These are phyloP conservation scores for Macrophomina pseudophaseolina DNA, from an alignment of 2,329 filamentous ascomycete species.

Conservation along the genomic window DNA sequence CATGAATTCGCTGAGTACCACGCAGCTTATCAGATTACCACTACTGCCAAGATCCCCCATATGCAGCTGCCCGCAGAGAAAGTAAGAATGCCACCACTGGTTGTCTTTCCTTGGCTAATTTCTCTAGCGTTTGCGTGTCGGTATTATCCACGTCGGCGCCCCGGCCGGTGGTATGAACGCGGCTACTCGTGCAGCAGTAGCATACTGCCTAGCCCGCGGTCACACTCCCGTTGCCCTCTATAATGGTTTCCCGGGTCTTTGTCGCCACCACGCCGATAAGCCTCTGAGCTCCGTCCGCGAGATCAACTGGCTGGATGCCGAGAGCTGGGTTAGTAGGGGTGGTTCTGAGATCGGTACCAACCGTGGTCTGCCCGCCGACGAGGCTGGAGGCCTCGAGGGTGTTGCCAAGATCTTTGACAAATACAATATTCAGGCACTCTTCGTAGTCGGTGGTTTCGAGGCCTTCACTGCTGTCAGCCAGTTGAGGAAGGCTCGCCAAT, in stretches of 20 bases:
- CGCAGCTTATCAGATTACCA: conserved; percentile 87
- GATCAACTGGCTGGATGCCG: conserved; percentile 91
- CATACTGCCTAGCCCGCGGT: conserved; percentile 89
- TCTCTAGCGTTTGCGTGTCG: conserved; percentile 80
- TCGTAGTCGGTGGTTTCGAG: conserved; percentile 94
- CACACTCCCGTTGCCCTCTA: conserved; percentile 92
- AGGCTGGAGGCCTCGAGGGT: conserved; percentile 65
- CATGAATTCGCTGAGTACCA: conserved; percentile 94
- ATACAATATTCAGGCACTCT: conserved; percentile 89
- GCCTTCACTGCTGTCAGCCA: conserved; percentile 92
- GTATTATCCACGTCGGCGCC: conserved; percentile 95
- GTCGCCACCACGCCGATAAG: conserved; percentile 84
- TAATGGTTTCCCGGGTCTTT: conserved; percentile 94
- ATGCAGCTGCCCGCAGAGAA: conserved; percentile 72
- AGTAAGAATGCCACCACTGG: conserved; percentile 48
- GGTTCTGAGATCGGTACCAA: conserved; percentile 98
- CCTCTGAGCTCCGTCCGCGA: conserved; percentile 82
- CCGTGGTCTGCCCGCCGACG: conserved; percentile 86
- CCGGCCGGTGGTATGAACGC: conserved; percentile 98
- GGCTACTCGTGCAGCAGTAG: conserved; percentile 88
- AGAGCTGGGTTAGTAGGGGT: conserved; percentile 93
- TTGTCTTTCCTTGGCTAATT: background rate
- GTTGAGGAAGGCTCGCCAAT: conserved; percentile 76
- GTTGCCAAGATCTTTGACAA: conserved; percentile 83
- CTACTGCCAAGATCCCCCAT: conserved; percentile 75